phyloP scores from a whole-genome alignment of 768 basidiomycete genomes.

The Rossbeevera mucosa region DNA sequence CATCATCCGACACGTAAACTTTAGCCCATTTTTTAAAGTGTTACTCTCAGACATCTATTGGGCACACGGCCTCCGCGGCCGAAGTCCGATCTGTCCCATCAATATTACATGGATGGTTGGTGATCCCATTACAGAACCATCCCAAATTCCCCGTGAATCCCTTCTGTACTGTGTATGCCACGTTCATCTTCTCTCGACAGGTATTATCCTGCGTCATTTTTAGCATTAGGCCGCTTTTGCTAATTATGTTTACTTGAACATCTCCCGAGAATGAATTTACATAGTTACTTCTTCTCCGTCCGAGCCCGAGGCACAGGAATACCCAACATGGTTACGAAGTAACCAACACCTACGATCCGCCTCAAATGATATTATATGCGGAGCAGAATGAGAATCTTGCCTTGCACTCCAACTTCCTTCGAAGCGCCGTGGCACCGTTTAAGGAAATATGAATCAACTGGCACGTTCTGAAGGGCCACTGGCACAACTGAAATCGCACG shows the following conservation, averaged over 20 bases:
- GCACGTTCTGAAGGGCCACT: neutral
- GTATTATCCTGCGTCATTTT: neutral
- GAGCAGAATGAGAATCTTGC: neutral
- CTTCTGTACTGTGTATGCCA: neutral
- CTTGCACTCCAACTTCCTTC: no score
- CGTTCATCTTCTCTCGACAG: neutral
- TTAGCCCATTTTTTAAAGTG: neutral
- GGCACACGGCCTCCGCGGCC: neutral
- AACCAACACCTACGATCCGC: neutral
- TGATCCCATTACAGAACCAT: neutral
- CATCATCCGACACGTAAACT: conserved; percentile 9
- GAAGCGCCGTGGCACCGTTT: neutral
- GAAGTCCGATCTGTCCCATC: neutral
- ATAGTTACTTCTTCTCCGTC: neutral
- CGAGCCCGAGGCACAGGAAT: neutral
- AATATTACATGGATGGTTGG: neutral
- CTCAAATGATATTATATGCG: neutral
- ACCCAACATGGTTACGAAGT: neutral
- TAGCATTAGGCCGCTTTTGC: neutral
- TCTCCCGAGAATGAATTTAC: neutral
- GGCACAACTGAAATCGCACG: neutral
- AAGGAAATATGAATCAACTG: neutral
- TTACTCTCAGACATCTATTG: neutral
- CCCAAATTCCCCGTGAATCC: neutral
- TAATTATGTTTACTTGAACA: neutral